A percentile compares a stretch with the other conserved stretches of the same genome.
These are phyloP conservation scores for Parascedosporium putredinis DNA, from an alignment of 2,329 filamentous ascomycete genomes.

Conservation along the genomic window DNA sequence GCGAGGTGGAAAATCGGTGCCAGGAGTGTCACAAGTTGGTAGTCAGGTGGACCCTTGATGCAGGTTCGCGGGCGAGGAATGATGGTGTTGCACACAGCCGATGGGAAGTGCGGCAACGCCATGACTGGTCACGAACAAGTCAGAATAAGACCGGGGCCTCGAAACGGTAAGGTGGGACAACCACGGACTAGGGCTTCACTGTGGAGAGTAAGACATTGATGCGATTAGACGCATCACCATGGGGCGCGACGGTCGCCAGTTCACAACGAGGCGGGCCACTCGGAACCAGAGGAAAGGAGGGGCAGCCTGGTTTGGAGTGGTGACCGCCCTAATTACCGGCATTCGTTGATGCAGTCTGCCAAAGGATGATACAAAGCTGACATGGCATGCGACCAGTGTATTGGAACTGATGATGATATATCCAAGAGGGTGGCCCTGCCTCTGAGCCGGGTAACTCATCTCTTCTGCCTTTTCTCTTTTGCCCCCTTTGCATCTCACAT, in stretches of 20 bases:
- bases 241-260: background rate
- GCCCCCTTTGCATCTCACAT: no score
- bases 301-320: background rate
- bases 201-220: background rate
- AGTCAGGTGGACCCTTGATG: background rate
- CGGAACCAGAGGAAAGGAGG: background rate
- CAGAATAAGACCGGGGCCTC: background rate
- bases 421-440: no score
- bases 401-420: background rate
- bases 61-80: background rate
- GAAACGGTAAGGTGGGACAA: background rate
- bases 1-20: background rate
- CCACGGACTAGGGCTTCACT: background rate
- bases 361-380: slow-evolving; percentile 1
- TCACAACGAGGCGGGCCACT: background rate
- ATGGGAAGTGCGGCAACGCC: background rate
- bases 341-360: background rate
- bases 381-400: background rate
- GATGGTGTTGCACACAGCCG: background rate
- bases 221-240: background rate
- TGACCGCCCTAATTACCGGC: no score
- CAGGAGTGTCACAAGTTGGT: background rate
- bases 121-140: background rate
- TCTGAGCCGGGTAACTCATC: no score
- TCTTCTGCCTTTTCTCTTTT: no score